phyloP scores from a whole-genome alignment of 768 basidiomycete genomes.

The Boletus patriciae region DNA sequence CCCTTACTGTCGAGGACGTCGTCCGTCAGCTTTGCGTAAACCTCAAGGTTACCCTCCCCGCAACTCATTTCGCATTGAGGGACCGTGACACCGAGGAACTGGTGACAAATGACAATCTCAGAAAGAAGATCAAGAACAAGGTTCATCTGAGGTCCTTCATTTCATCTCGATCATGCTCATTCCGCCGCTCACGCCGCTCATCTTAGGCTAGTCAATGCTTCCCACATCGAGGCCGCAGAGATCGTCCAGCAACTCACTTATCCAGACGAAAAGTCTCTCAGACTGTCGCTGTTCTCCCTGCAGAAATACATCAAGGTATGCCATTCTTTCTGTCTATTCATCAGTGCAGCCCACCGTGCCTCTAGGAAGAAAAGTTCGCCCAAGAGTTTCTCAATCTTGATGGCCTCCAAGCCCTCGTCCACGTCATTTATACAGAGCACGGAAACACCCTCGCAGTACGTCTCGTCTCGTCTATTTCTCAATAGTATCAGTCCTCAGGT shows the following conservation, averaged over 20 bases:
- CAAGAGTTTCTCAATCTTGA: slow-evolving; percentile 72
- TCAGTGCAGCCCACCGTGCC: not conserved
- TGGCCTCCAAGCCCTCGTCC: slow-evolving; percentile 70
- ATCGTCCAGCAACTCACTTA: slow-evolving; percentile 66
- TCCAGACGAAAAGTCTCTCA: slow-evolving; percentile 60
- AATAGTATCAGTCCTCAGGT: slow-evolving; percentile 4
- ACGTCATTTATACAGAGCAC: slow-evolving; percentile 60
- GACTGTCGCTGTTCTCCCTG: slow-evolving; percentile 70
- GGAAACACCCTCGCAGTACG: slow-evolving; percentile 86
- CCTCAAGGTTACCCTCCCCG: slow-evolving; percentile 73
- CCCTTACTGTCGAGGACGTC: slow-evolving; percentile 81
- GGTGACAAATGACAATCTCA: slow-evolving; percentile 84
- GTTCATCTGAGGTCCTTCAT: slow-evolving; percentile 68
- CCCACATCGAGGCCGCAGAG: slow-evolving; percentile 75
- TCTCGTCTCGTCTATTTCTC: slow-evolving; percentile 7
- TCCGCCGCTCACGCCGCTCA: not conserved
- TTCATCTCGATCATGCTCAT: not conserved
- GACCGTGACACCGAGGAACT: slow-evolving; percentile 77
- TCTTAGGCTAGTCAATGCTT: slow-evolving; percentile 73
- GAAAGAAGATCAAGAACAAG: slow-evolving; percentile 77
- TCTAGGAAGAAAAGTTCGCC: slow-evolving; percentile 81
- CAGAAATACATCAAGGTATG: slow-evolving; percentile 77
- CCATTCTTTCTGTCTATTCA: not conserved
- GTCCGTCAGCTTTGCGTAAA: slow-evolving; percentile 80
- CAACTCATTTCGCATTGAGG: slow-evolving; percentile 71